Base-by-base conservation (phyloP, 345 rosid genomes). In the Mercurialis annua region DNA sequence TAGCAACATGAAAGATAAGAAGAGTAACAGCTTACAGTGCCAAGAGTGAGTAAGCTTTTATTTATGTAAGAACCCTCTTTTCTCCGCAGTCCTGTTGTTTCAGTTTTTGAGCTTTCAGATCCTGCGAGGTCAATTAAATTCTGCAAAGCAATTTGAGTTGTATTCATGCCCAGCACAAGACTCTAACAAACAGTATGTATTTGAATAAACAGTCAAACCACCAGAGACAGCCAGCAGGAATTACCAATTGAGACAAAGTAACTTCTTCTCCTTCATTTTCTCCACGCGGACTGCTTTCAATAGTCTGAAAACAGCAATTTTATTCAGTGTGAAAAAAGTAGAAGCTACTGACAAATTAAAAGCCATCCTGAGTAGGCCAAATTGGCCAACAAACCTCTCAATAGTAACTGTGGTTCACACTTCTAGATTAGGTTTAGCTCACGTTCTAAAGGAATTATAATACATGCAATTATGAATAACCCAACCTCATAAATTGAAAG, bases 31-130 rank as follows among this genome's bases (percentile, higher is more conserved):
- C 82, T 79, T 60, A 87, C 92, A 36, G 92, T 87, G 75, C 92
- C 90, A 58, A 87, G 90, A 63, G 92, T 80, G 51, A 85, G 86
- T 56, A 87, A 76, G 72, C 92, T 87, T 83, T 85, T 87, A 52
- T 87, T 87, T 70, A 87, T 87, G 70, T 78, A 87, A 43, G 90
- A 87, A 27, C 92, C 92, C 73, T 87, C 92, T 66, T 87, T 87
- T 75, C 90, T 85, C 64, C 90, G 77, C 76, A 85, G 56, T 34
- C 92, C 90, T 70, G 84, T 87, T 54, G 92, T 87, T 74, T 87
- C 92, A 64, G 86, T 76, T 74, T 87, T 87, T 20, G 92, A 87
- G 72, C 92, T 87, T 74, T 87, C 92, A 55, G 92, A 87, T 63
- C 92, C 92, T 23, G 92, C 88, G 54, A 87, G 88, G 77, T 87